Conservation (phyloP, 2,329 filamentous ascomycete genomes). For the Raffaelea deltoideospora region DNA sequence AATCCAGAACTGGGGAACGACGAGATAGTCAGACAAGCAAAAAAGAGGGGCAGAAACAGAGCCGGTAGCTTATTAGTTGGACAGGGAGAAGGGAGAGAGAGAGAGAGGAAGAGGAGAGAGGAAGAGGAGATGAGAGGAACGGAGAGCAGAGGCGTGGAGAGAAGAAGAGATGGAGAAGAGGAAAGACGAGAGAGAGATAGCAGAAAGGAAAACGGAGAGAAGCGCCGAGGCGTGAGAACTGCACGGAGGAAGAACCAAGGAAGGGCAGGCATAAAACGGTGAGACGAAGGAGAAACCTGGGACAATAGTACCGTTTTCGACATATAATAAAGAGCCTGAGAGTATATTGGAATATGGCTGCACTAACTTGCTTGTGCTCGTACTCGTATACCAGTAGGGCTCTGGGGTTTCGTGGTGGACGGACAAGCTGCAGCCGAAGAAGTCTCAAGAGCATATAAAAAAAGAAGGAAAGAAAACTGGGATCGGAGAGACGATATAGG, state of each 20-base stretch:
- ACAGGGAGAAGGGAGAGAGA: not conserved
- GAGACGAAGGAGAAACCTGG: slow-evolving; percentile 1
- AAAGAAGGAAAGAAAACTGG: too few relatives aligned
- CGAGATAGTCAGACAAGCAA: not conserved
- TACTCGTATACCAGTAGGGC: too few relatives aligned
- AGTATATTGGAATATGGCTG: too few relatives aligned
- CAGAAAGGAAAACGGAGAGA: not conserved
- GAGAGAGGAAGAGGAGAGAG: not conserved
- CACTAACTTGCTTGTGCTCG: too few relatives aligned
- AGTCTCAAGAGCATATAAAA: too few relatives aligned
- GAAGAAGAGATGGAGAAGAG: not conserved
- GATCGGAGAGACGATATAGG: too few relatives aligned
- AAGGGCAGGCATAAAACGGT: not conserved
- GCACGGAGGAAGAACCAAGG: not conserved
- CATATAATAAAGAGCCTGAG: too few relatives aligned
- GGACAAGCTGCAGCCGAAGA: too few relatives aligned
- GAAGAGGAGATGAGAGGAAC: not conserved
- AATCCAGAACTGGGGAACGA: not conserved
- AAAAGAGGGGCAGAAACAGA: not conserved
- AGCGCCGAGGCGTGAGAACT: not conserved
- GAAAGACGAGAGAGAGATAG: not conserved
- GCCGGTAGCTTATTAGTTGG: not conserved
- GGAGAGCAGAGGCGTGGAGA: not conserved
- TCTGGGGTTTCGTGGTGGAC: too few relatives aligned
- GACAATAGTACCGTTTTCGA: too few relatives aligned